Conservation (phyloP, 495 filamentous ascomycete genomes). For the Talaromyces nanjingensis region DNA sequence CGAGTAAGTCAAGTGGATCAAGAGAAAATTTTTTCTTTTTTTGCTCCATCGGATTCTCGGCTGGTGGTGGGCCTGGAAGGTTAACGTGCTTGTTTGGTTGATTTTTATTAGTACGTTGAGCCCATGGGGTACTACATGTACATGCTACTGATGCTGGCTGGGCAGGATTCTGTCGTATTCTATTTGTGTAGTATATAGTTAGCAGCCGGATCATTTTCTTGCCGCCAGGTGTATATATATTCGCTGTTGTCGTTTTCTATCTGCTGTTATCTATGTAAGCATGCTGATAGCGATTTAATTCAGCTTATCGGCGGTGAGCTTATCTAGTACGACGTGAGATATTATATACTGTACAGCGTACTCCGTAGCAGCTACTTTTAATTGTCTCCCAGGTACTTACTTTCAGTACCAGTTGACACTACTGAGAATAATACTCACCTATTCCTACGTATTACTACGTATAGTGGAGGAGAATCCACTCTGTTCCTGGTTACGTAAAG, state of each 20-base stretch:
- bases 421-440: background rate
- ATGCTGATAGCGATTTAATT: background rate
- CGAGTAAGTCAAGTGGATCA: background rate
- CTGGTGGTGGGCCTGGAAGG: background rate
- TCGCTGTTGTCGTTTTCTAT: background rate
- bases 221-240: background rate
- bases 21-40: background rate
- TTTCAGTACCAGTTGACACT: too few relatives aligned
- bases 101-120: background rate
- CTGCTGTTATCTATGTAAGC: background rate
- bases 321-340: background rate
- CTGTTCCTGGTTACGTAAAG: constrained; percentile 27
- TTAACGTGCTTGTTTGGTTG: background rate
- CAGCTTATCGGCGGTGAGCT: background rate
- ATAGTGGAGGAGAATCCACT: constrained; percentile 1
- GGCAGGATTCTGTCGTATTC: too few relatives aligned
- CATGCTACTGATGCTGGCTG: too few relatives aligned
- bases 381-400: too few relatives aligned
- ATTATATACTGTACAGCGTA: background rate
- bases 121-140: background rate
- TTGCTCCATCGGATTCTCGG: background rate
- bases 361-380: too few relatives aligned
- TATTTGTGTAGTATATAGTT: background rate
- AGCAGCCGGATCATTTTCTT: too few relatives aligned
- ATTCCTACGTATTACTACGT: background rate